Base-by-base conservation (phyloP, 495 filamentous ascomycete genomes). In the Penicillium turbatum region DNA sequence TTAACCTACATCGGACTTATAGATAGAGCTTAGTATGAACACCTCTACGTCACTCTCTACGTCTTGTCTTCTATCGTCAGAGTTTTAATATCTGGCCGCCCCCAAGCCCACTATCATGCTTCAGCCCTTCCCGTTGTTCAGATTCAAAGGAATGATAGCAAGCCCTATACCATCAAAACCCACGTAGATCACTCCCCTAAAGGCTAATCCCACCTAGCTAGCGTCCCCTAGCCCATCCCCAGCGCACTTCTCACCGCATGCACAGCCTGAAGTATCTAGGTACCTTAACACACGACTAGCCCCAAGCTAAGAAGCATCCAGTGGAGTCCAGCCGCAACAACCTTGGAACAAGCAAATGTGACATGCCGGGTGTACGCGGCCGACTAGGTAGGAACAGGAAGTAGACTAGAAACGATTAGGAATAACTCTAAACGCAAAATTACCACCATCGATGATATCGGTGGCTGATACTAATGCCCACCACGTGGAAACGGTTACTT, bases 401-500 rank as follows among this genome's bases (percentile, higher is more conserved):
- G 19, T 10, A 48, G 43, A 16, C 40, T 29, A 47, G 17, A 54
- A 34, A 31, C 16, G 16, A 53, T 24, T 27, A 24, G 35, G 44
- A 48, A 35, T 17, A 55, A 55, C 36, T 36, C 37, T 37, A 37
- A 37, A 48, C 21, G 19, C 32, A 48, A 48, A 48, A 37, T 27
- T 48, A 48, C 32, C 45, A 24, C 21, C 26, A 13, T 29, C 46
- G 46, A 48, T 48, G 46, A 48, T 48, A 37, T 48, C 46, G 32
- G 46, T 48, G 46, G 46, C 37, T 30, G 52, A 38, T 32, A 51
- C 39, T 43, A 37, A 48, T 21, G 17, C 37, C 46, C 32, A 36
- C 34, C 32, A 37, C 46, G 46, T 48, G 46, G 46, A 48, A 31
- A 48, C 30, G 17, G 17, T 16, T n/a, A 11, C 10, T 32, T 13